Base-by-base conservation (phyloP, 2,329 filamentous ascomycete genomes). In the Fusarium sambucinum region DNA sequence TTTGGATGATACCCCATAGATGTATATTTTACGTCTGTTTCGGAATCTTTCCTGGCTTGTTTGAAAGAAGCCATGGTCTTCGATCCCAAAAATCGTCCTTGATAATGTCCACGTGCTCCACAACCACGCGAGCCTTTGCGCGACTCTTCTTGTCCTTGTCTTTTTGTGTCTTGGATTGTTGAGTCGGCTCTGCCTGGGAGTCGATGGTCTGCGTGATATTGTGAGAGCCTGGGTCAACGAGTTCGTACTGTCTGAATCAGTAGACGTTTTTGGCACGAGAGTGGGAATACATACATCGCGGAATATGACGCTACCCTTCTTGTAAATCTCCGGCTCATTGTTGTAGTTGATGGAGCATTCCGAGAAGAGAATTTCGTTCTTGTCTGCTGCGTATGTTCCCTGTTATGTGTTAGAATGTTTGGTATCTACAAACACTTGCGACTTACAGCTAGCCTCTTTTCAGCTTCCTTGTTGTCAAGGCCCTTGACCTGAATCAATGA, bases 261-360 rank as follows among this genome's bases (percentile, higher is more conserved):
- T 50, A 53, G 6, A 21, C 33, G 9, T 25, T 30, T 23, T 11
- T 7, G 12, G 11, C 2, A 16, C 9, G 10, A 29, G 14, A 27
- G 6, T 7, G 25, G 3, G 16, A 19, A 13, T 19, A 79, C 87
- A 75, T 80, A 92, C 91, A 77, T 96, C 92, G 73, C 94, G 87
- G 77, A 94, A 96, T 7, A 98, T 80, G 3, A 97, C 91, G 70
- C 93, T 98, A 6, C 96, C 96, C 78, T 98, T 99, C 78, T 91
- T 96, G 79, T 88, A 97, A 17, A 97, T 94, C 67, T 96, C 93
- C 0, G 89, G 89, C 78, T 99, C 96, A 71, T 97, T 96, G 79
- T 99, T 99, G 81, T 99, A 99, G 80, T 99, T 99, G 77, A 98
- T 94, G 4, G 90, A 88, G 78, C 97, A 98, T 27, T 86, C 86